phyloP scores from a whole-genome alignment of 306 rosid species.

The Quercus cerris region DNA sequence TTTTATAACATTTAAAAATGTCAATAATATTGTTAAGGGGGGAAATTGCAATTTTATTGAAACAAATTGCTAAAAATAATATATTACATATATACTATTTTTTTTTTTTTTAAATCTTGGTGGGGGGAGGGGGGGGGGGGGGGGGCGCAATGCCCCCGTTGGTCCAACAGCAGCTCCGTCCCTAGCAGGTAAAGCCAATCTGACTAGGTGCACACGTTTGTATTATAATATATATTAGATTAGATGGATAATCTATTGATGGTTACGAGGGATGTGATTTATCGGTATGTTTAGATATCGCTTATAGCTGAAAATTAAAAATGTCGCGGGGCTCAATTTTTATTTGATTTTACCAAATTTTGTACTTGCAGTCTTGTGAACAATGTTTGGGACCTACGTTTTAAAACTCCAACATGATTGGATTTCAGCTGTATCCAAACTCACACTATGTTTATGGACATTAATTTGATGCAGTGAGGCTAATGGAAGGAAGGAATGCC shows the following conservation, averaged over 20 bases:
- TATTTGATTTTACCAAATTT: too few species aligned
- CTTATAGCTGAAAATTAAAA: accelerated
- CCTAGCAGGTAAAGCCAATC: constrained; percentile 52
- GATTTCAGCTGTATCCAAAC: too few species aligned
- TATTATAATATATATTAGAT: neutral
- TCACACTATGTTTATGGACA: constrained; percentile 8
- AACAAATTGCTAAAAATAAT: too few species aligned
- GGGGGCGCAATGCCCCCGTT: too few species aligned
- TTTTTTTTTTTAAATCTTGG: too few species aligned
- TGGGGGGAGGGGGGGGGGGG: too few species aligned
- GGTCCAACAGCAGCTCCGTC: too few species aligned
- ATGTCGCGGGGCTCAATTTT: accelerated
- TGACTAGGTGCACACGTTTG: constrained; percentile 8
- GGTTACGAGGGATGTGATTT: constrained; percentile 21
- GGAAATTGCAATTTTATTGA: too few species aligned
- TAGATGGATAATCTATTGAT: constrained; percentile 10
- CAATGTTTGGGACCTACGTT: accelerated
- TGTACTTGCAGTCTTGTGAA: accelerated
- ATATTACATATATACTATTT: too few species aligned
- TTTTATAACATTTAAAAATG: too few species aligned
- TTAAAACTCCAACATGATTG: too few species aligned
- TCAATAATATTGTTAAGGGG: too few species aligned
- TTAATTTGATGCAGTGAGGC: constrained; percentile 58
- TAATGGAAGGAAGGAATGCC: constrained; percentile 71
- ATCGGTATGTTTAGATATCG: accelerated